Evolutionary conservation across 176 grass and related monocot genomes (phyloP), one percentile per base, ranked within the genome.

Genomic region (Raddia distichophylla): DNA sequence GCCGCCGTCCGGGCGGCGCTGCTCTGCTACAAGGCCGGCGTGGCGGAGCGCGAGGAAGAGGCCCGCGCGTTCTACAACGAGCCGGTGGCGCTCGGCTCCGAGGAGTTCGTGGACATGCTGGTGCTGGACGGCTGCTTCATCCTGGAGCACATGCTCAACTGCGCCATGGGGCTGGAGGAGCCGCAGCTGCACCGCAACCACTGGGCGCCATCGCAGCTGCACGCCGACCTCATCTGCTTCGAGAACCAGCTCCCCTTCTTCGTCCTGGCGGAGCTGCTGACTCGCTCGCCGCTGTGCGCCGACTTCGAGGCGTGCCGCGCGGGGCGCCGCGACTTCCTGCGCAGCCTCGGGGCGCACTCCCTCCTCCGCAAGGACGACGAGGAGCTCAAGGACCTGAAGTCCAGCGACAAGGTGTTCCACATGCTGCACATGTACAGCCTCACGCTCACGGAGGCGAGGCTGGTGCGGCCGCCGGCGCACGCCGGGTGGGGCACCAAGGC

Each of bases 171-270:
- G 12, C 5, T 8, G 32, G 52, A 56, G 51, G 71, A 74, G 13
- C 52, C 52, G 16, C 33, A 6, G 52, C 71, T 74, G 16, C 52
- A 74, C 71, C 7, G 15, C 33, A 74, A 15, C 4, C 71, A 54
- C 71, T 74, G 49, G 51, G 51, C 51, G 4, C 71, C 71, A 15
- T 54, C 71, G 71, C 71, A 57, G 71, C 71, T 74, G 13, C 51
- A 54, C 51, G 32, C 51, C 33, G 71, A 74, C 50, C 3, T 74
- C 71, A 56, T 74, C 50, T 15, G 49, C 51, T 37, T 74, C 71
- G 71, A 74, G 52, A 74, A 74, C 71, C 71, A 74, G 71, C 3
- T 58, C 22, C 71, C 71, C 33, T 74, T 74, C 71, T 74, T 74
- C 52, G 33, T 74, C 52, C 52, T 74, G 22, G 15, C 34, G 33